phyloP scores from a whole-genome alignment of 441 rosid genomes.

The Croton setiger region DNA sequence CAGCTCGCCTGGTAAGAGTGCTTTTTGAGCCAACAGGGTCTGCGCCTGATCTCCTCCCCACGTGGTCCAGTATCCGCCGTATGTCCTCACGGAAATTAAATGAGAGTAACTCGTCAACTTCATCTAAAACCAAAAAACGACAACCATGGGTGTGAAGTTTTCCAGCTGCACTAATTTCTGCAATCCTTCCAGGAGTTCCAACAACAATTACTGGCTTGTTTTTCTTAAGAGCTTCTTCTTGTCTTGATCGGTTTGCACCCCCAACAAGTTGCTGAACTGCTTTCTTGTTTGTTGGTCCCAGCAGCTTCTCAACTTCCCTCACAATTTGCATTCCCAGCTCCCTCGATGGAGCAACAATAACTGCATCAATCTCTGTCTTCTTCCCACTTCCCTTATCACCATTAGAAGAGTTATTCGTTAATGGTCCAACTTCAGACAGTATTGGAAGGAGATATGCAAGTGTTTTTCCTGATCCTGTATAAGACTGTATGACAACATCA shows the following conservation, averaged over 20 bases:
- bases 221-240: conserved; percentile 94
- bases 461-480: conserved; percentile 92
- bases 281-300: conserved; percentile 75
- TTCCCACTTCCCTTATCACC: conserved; percentile 34
- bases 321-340: conserved; percentile 92
- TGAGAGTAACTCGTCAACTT: conserved; percentile 84
- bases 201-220: conserved; percentile 83
- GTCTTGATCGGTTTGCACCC: conserved; percentile 90
- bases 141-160: conserved; percentile 85
- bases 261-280: conserved; percentile 93
- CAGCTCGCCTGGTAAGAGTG: conserved; percentile 32
- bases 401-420: conserved; percentile 38
- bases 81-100: conserved; percentile 84
- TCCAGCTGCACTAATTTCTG: conserved; percentile 88
- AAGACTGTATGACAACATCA: conserved; percentile 87
- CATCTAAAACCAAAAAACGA: conserved; percentile 81
- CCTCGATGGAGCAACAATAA: conserved; percentile 91
- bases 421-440: conserved; percentile 72
- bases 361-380: conserved; percentile 68
- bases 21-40: conserved; percentile 33
- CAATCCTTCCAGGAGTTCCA: conserved; percentile 90
- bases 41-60: conserved; percentile 66
- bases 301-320: conserved; percentile 81
- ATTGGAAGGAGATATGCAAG: conserved; percentile 47
- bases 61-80: conserved; percentile 83